Conservation (phyloP, 805 yeast genomes). For the Candida arabinofermentans region DNA sequence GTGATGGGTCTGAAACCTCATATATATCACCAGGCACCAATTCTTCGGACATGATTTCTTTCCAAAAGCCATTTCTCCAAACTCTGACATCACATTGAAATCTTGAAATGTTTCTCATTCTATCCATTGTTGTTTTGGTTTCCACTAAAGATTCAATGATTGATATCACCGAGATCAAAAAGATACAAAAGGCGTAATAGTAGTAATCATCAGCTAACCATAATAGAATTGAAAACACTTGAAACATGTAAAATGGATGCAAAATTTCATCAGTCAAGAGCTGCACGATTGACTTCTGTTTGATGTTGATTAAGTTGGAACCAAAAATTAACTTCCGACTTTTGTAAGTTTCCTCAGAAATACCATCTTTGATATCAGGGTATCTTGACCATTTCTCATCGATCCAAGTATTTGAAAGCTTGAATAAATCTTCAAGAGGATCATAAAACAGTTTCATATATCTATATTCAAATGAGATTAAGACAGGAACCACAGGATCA, state of each 20-base stretch:
- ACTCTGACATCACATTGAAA: constrained; percentile 83
- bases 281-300: constrained; percentile 61
- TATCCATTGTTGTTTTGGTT: constrained; percentile 67
- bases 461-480: constrained; percentile 75
- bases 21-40: constrained; percentile 95
- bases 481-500: constrained; percentile 66
- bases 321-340: constrained; percentile 77
- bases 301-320: constrained; percentile 66
- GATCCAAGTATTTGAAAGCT: constrained; percentile 82
- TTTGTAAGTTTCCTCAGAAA: constrained; percentile 62
- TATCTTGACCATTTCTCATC: constrained; percentile 72
- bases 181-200: constrained; percentile 91
- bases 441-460: constrained; percentile 79
- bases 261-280: constrained; percentile 81
- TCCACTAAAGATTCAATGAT: constrained; percentile 80
- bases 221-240: constrained; percentile 81
- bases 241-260: constrained; percentile 95
- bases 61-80: constrained; percentile 92
- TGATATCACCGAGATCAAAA: constrained; percentile 78
- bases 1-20: constrained; percentile 84
- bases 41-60: constrained; percentile 66
- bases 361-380: constrained; percentile 57
- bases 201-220: constrained; percentile 93
- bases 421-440: constrained; percentile 83
- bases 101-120: constrained; percentile 69